A percentile compares a stretch with the other conserved stretches of the same genome.
Conservation (phyloP, 2,329 filamentous ascomycete species). For the Incumbomyces delicatus region DNA sequence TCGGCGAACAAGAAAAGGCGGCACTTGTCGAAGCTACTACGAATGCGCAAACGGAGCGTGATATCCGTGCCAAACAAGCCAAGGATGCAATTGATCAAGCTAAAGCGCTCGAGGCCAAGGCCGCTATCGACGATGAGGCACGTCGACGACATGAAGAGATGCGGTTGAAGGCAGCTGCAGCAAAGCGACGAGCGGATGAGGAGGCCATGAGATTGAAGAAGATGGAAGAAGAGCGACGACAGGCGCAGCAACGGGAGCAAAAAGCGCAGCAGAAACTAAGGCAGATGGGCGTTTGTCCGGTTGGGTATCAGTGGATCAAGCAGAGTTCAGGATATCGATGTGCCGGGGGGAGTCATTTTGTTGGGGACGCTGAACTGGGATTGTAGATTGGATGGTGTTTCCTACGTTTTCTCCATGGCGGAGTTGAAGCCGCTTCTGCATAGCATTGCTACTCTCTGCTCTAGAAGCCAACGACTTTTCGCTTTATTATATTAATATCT, state of each 20-base stretch:
- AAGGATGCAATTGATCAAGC: not conserved
- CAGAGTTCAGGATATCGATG: conserved; percentile 52
- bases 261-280: conserved; percentile 32
- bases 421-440: too few species aligned
- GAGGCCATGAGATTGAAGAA: conserved; percentile 8
- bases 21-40: not conserved
- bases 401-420: too few species aligned
- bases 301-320: conserved; percentile 54
- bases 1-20: conserved; percentile 1
- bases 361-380: conserved; percentile 32
- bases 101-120: not conserved
- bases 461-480: too few species aligned
- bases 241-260: conserved; percentile 18
- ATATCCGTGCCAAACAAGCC: not conserved
- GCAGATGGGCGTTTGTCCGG: conserved; percentile 45
- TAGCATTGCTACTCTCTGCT: too few species aligned
- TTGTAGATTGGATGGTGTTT: not conserved
- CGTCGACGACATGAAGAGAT: conserved; percentile 26
- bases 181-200: conserved; percentile 1
- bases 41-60: not conserved
- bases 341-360: conserved; percentile 50
- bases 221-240: conserved; percentile 14
- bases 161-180: conserved; percentile 10
- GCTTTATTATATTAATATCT: too few species aligned
- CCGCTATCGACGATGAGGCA: conserved; percentile 10